phyloP scores from a whole-genome alignment of 2,329 filamentous ascomycete genomes.

The Macrophomina pseudophaseolina region DNA sequence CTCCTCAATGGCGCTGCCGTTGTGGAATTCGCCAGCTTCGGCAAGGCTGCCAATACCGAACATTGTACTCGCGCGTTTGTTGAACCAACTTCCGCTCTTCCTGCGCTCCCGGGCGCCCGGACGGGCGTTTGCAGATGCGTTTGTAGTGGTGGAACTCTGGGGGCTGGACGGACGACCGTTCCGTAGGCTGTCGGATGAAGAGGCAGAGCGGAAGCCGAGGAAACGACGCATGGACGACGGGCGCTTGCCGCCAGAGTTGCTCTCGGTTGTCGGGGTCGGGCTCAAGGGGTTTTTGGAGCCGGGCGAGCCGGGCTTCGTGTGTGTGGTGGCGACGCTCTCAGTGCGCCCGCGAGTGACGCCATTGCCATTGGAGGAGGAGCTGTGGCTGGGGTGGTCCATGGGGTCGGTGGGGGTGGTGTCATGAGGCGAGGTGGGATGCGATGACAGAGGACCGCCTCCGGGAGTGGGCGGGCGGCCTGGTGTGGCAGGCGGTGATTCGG shows the following conservation, averaged over 20 bases:
- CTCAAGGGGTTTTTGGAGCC: conserved; percentile 22
- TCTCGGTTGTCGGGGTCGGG: conserved; percentile 35
- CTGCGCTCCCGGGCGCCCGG: conserved; percentile 26
- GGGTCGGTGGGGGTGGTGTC: conserved; percentile 20
- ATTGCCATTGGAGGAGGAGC: conserved; percentile 34
- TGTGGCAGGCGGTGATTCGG: conserved; percentile 45
- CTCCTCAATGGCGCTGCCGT: conserved; percentile 24
- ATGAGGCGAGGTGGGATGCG: conserved; percentile 46
- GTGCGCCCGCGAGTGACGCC: conserved; percentile 16
- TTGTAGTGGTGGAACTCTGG: neutral
- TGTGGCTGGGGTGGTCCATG: conserved; percentile 35
- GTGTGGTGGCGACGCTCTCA: conserved; percentile 24
- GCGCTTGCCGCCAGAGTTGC: conserved; percentile 37
- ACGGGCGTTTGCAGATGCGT: neutral
- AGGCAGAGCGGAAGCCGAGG: conserved; percentile 44
- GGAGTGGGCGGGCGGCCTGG: conserved; percentile 44
- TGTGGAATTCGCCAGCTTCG: conserved; percentile 33
- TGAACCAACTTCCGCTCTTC: conserved; percentile 49
- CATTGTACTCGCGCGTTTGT: conserved; percentile 45
- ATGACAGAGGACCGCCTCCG: conserved; percentile 46
- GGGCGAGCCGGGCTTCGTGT: conserved; percentile 22
- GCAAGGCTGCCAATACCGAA: conserved; percentile 37
- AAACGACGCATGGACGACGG: conserved; percentile 49
- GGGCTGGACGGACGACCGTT: conserved; percentile 40
- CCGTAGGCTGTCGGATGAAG: conserved; percentile 43